Percentiles rank a stretch among this genome's conserved stretches.
Evolutionary conservation across 192 early-diverging fungal genomes (phyloP).

Genomic region (Gonapodya prolifera): DNA sequence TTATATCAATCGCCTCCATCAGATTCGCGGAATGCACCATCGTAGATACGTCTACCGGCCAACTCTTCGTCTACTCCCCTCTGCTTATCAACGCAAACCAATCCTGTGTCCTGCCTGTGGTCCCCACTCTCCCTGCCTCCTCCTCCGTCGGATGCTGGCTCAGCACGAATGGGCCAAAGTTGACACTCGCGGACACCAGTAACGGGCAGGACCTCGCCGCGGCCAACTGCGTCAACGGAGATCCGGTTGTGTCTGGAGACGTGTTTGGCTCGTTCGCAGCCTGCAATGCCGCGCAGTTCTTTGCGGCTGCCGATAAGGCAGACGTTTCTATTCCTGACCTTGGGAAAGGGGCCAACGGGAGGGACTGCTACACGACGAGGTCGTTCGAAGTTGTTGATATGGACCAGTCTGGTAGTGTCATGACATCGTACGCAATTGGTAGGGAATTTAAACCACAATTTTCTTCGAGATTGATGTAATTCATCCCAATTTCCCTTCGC

Average conservation of each 20-base stretch:
- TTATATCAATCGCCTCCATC: not conserved
- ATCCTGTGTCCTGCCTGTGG: slow-evolving; percentile 15
- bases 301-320: slow-evolving; percentile 13
- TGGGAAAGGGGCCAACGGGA: slow-evolving; percentile 16
- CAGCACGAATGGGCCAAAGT: slow-evolving; percentile 19
- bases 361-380: slow-evolving; percentile 20
- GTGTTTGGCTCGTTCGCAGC: slow-evolving; percentile 24
- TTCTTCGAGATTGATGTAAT: no score
- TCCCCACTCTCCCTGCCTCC: slow-evolving; percentile 20
- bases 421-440: slow-evolving; percentile 17
- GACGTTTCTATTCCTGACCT: slow-evolving; percentile 13
- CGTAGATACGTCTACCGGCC: slow-evolving; percentile 15
- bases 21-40: slow-evolving; percentile 24
- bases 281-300: slow-evolving; percentile 23
- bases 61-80: slow-evolving; percentile 21
- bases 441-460: not conserved
- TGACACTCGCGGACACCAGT: slow-evolving; percentile 16
- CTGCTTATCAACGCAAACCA: slow-evolving; percentile 19
- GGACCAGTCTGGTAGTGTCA: slow-evolving; percentile 28
- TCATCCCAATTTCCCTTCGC: no score
- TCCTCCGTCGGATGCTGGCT: slow-evolving; percentile 22
- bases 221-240: slow-evolving; percentile 21
- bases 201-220: slow-evolving; percentile 14
- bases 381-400: slow-evolving; percentile 6
- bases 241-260: not conserved